phyloP scores from a whole-genome alignment of 2,329 filamentous ascomycete species.

The Blumeria hordei region DNA sequence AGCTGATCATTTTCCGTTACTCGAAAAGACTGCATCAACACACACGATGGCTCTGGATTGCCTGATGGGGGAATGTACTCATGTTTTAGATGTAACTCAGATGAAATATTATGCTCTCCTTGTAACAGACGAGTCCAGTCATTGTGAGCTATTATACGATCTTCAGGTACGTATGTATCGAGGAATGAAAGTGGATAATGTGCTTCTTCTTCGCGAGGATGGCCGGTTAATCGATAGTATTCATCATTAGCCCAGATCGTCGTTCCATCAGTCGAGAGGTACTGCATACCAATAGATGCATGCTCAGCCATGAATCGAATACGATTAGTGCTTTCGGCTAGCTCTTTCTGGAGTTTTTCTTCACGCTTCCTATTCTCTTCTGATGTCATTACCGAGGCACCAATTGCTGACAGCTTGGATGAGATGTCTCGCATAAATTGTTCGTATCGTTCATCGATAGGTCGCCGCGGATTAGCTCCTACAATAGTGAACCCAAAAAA shows the following conservation, averaged over 20 bases:
- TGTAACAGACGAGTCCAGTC: slow-evolving; percentile 7
- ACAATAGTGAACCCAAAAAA: slow-evolving; percentile 10
- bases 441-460: slow-evolving; percentile 9
- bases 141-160: slow-evolving; percentile 5
- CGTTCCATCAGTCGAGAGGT: slow-evolving; percentile 8
- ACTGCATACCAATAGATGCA: slow-evolving; percentile 12
- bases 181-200: slow-evolving; percentile 8
- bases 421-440: slow-evolving; percentile 10
- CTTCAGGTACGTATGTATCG: slow-evolving; percentile 8
- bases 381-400: slow-evolving; percentile 7
- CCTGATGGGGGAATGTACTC: slow-evolving; percentile 10
- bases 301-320: slow-evolving; percentile 13
- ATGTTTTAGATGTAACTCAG: slow-evolving; percentile 9
- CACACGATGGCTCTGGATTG: slow-evolving; percentile 9
- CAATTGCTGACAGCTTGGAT: slow-evolving; percentile 8
- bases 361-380: slow-evolving; percentile 8
- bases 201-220: slow-evolving; percentile 3
- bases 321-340: slow-evolving; percentile 7
- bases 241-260: slow-evolving; percentile 12
- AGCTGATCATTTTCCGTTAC: slow-evolving; percentile 9
- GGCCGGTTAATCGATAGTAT: slow-evolving; percentile 9
- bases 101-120: slow-evolving; percentile 7
- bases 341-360: slow-evolving; percentile 6
- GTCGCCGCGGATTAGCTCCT: slow-evolving; percentile 10
- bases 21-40: slow-evolving; percentile 7